Evolutionary conservation across 352 stramenopile genomes (phyloP).

Genomic region (Phytophthora chlamydospora): DNA sequence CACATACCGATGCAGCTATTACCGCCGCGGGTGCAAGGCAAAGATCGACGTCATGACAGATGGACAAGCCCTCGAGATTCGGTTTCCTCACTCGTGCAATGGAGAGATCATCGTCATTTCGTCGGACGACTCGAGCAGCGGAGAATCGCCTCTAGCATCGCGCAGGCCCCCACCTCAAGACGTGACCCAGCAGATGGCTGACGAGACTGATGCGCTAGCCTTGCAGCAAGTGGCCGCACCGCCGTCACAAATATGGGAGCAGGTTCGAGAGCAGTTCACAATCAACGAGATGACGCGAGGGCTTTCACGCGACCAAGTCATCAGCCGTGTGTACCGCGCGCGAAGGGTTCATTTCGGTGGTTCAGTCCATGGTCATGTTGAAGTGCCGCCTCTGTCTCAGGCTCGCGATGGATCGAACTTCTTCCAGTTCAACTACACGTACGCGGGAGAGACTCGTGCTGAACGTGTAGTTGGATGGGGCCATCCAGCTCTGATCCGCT

Average conservation of each 20-base stretch:
- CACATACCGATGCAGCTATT: slow-evolving; percentile 11
- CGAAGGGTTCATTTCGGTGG: slow-evolving; percentile 7
- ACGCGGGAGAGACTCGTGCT: neutral
- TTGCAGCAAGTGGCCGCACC: neutral
- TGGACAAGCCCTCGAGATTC: neutral
- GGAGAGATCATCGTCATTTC: neutral
- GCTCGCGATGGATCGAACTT: slow-evolving; percentile 11
- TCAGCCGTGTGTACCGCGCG: slow-evolving; percentile 53
- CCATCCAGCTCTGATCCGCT: slow-evolving; percentile 19
- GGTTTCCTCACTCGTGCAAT: slow-evolving; percentile 4
- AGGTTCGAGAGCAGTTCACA: slow-evolving; percentile 92
- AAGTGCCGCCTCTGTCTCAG: slow-evolving; percentile 13
- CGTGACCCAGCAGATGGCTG: slow-evolving; percentile 5
- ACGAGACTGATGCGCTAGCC: slow-evolving; percentile 1
- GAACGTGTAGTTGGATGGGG: slow-evolving; percentile 28
- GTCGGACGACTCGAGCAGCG: neutral
- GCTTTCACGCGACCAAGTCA: slow-evolving; percentile 80
- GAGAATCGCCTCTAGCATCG: neutral
- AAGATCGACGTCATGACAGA: slow-evolving; percentile 9
- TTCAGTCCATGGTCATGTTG: slow-evolving; percentile 21
- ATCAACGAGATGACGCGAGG: slow-evolving; percentile 72
- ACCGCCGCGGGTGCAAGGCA: slow-evolving; percentile 7
- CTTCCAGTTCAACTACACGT: slow-evolving; percentile 34
- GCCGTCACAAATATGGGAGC: slow-evolving; percentile 97
- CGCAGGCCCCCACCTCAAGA: neutral